Conservation (phyloP, 352 stramenopile genomes). For the Albugo laibachii region DNA sequence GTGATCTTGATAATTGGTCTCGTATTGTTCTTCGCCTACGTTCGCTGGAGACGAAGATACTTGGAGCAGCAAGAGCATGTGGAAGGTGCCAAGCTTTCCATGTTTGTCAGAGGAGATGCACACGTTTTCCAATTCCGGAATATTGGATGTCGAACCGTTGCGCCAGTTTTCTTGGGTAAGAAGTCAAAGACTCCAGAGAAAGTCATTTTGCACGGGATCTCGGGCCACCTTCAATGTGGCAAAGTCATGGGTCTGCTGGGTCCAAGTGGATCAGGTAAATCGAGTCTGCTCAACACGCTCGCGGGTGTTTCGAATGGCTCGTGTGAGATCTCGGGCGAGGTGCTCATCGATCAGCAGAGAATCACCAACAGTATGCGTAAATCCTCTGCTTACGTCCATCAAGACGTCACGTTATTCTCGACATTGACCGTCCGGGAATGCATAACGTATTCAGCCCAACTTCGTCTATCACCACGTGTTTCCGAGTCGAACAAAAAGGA, state of each 20-base stretch:
- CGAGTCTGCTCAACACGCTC: slow-evolving; percentile 58
- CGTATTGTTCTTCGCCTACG: slow-evolving; percentile 15
- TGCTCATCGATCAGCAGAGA: slow-evolving; percentile 36
- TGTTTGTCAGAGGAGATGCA: too few species aligned
- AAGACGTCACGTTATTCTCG: slow-evolving; percentile 66
- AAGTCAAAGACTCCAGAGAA: slow-evolving; percentile 6
- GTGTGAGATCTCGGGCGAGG: slow-evolving; percentile 25
- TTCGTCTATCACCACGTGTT: slow-evolving; percentile 33
- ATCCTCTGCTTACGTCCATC: slow-evolving; percentile 72
- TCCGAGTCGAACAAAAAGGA: slow-evolving; percentile 33
- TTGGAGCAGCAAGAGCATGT: slow-evolving; percentile 7
- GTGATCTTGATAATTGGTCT: slow-evolving; percentile 7
- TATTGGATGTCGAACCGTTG: slow-evolving; percentile 22
- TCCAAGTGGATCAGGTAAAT: slow-evolving; percentile 66
- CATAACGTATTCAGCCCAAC: slow-evolving; percentile 61
- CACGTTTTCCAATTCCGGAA: slow-evolving; percentile 18
- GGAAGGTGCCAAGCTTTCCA: neutral
- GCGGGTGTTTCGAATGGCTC: slow-evolving; percentile 51
- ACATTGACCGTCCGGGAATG: slow-evolving; percentile 73
- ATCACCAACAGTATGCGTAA: slow-evolving; percentile 39
- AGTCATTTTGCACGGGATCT: slow-evolving; percentile 41
- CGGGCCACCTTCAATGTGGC: slow-evolving; percentile 26
- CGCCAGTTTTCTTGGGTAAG: neutral
- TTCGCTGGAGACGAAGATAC: slow-evolving; percentile 8
- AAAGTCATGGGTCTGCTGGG: slow-evolving; percentile 52